Conservation (phyloP, 225 moss, liverwort and hornwort species). For the Bryum argenteum region DNA sequence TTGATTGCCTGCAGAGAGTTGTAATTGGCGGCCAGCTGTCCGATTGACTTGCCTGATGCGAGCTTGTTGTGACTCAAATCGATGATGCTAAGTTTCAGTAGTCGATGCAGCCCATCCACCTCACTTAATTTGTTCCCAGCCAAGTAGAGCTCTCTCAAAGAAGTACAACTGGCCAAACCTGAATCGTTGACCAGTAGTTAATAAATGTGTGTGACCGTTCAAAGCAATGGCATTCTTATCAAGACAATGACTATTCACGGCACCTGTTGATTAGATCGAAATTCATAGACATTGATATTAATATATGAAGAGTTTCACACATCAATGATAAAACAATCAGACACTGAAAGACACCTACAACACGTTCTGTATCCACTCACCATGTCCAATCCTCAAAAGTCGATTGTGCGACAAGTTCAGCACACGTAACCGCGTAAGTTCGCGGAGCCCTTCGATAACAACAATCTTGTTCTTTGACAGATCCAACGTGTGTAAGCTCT, state of each 20-base stretch:
- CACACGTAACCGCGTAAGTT: conserved; percentile 76
- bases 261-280: too few species aligned
- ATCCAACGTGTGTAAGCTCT: conserved; percentile 77
- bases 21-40: conserved; percentile 90
- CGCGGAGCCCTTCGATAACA: conserved; percentile 80
- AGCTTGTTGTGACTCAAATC: conserved; percentile 91
- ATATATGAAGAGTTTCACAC: too few species aligned
- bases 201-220: background rate
- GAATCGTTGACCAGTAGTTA: conserved; percentile 19
- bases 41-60: conserved; percentile 64
- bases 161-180: conserved; percentile 85
- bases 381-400: conserved; percentile 85
- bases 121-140: conserved; percentile 92
- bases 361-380: conserved; percentile 43
- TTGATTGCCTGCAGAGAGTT: conserved; percentile 85
- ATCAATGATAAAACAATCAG: too few species aligned
- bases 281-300: too few species aligned
- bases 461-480: conserved; percentile 87
- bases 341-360: background rate
- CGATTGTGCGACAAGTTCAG: conserved; percentile 86
- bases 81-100: conserved; percentile 74
- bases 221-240: background rate
- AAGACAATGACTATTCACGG: background rate
- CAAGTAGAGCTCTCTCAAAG: conserved; percentile 77
- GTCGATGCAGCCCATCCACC: conserved; percentile 86